Base-by-base conservation (phyloP, 228 moss, liverwort and hornwort genomes). In the Sphagnum magellanicum region DNA sequence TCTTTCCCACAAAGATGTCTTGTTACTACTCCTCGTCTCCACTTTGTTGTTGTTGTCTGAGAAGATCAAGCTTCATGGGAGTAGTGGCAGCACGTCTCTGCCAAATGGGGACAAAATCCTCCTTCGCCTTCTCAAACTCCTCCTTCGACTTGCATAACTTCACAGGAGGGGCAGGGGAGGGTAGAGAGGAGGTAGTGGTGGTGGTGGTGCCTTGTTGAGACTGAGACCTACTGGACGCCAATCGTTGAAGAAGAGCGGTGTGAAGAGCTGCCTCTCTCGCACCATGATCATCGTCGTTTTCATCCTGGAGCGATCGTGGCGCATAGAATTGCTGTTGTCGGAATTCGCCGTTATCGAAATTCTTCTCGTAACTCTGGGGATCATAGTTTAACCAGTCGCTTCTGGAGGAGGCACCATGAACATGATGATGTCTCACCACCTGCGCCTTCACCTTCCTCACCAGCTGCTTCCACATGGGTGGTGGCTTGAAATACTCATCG, bases 401-500 rank as follows among this genome's bases (percentile, higher is more conserved):
- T 50, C 81, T 79, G 70, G 52, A 51, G 50, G 60, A 63, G 32
- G 32, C 32, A 32, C 2, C 32, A 32, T 32, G 32, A 32, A 32
- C 32, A 3, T 32, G 32, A 60, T 79, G 79, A 4, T 74, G 74
- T 5, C 77, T 77, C 63, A 62, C 67, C 51, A 78, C 74, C 50
- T 80, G 86, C 9, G 83, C 83, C 72, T 70, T 83, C 65, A 83
- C 74, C 73, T 80, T 86, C 32, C 78, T 76, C 2, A 86, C 78
- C 59, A 86, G 65, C 76, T 86, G 86, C 63, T 86, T 86, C 86
- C 86, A 86, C 6, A 80, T 74, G 10, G 86, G 75, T 67, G 83
- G 86, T 67, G 83, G 86, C 78, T 86, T 86, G 59, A 76, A 86
- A 16, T 51, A 86, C 70, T 86, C 83, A 12, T 86, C 80, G 52